Evolutionary conservation across 441 rosid species (phyloP), one percentile per base, ranked within the genome.

Genomic region (Populus hybrid): DNA sequence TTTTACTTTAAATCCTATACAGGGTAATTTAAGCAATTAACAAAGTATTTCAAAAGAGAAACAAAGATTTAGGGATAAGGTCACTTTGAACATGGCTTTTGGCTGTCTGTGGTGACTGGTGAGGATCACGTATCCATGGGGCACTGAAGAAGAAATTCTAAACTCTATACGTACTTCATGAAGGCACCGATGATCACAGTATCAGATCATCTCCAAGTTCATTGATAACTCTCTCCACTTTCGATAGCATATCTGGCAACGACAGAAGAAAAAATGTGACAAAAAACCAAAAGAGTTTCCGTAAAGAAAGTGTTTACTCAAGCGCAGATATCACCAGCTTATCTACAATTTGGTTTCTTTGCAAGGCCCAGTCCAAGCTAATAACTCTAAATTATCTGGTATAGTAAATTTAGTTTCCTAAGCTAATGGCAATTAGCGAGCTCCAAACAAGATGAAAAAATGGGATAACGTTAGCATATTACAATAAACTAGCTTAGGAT

Each of bases 181-280:
- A 57, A 69, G 46, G 81, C 54, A 2, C 24, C 24, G 10, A 28
- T 9, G 32, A 73, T 82, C 75, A 86, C 67, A 75, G 77, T 77
- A 81, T 23, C 70, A 87, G 70, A 76, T 78, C 89, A 79, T 72
- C 86, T 82, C 90, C 93, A 71, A 91, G 67, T 80, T 90, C 97
- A 21, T 69, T 77, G 16, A 95, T 88, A 73, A 91, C 81, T 78
- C 76, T 85, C 79, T 88, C 97, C 83, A 95, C 97, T 80, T 86
- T 89, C 42, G 80, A 61, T 88, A 95, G 73, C 95, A 95, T 88
- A 77, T 91, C 98, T 95, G 90, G 32, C 68, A 78, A 82, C 28
- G 30, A 65, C 36, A 80, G 70, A 12, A 63, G 78, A 23, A 23
- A 8, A 75, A 16, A 6, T n/a, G 67, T 32, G 20, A 82, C 34